Percentiles rank a stretch among this genome's conserved stretches.
phyloP scores from a whole-genome alignment of 352 stramenopile species.

The Globisporangium yorkense region DNA sequence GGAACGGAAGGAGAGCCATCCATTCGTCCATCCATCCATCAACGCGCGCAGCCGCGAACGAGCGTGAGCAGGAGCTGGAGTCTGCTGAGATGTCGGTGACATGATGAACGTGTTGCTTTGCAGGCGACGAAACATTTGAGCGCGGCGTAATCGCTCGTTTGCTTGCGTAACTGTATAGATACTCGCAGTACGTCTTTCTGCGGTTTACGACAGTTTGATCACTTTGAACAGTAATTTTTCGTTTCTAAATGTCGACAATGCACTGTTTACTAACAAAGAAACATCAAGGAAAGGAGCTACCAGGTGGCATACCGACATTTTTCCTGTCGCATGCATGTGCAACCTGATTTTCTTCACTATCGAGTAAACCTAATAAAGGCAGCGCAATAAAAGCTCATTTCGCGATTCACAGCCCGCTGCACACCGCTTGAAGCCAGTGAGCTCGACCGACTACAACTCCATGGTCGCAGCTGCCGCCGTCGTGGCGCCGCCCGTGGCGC shows the following conservation, averaged over 20 bases:
- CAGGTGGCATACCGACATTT: not conserved
- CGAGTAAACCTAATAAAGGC: too few species aligned
- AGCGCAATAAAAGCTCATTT: not conserved
- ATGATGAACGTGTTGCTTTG: too few species aligned
- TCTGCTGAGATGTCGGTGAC: too few species aligned
- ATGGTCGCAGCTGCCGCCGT: not conserved
- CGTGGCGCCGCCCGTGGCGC: not conserved
- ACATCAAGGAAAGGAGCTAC: too few species aligned
- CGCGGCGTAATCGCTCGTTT: not conserved
- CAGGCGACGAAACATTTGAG: not conserved
- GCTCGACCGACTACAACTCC: not conserved
- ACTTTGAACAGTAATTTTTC: not conserved
- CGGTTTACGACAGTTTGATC: too few species aligned
- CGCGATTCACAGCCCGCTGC: not conserved
- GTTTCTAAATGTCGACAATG: not conserved
- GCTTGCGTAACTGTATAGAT: too few species aligned
- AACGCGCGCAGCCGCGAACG: too few species aligned
- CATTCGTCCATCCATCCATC: not conserved
- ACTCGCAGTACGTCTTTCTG: too few species aligned
- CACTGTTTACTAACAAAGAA: not conserved
- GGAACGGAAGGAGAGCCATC: not conserved
- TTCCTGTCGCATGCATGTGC: too few species aligned
- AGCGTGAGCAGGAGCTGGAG: too few species aligned
- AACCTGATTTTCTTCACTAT: not conserved
- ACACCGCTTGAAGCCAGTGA: not conserved